Evolutionary conservation across 129 eudicot genomes (phyloP).

Genomic region (Tagetes patula): DNA sequence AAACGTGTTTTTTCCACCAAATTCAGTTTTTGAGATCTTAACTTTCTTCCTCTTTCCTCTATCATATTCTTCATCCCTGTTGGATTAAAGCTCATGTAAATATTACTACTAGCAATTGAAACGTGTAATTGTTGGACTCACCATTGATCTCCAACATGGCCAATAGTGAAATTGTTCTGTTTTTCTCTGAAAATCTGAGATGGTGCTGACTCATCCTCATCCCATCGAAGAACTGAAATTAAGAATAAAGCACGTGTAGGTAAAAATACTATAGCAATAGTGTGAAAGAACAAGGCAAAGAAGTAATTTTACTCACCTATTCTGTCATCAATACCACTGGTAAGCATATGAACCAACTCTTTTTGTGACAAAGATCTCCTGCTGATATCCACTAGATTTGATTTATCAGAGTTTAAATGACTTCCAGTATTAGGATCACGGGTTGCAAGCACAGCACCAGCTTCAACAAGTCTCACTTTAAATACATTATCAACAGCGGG

Average conservation of each 20-base stretch:
- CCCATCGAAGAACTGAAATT: constrained; percentile 73
- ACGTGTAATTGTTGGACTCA: constrained; percentile 32
- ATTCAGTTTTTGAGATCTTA: constrained; percentile 37
- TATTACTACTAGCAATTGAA: neutral
- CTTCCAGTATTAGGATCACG: constrained; percentile 21
- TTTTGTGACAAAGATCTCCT: constrained; percentile 28
- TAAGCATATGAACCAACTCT: constrained; percentile 54
- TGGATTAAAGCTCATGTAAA: neutral
- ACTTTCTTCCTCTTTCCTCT: constrained; percentile 79
- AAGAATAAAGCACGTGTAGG: neutral
- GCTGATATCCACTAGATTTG: constrained; percentile 4
- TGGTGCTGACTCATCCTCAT: constrained; percentile 37
- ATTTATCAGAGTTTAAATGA: constrained; percentile 22
- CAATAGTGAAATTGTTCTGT: constrained; percentile 39
- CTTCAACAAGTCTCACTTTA: constrained; percentile 30
- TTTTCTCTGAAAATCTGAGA: constrained; percentile 25
- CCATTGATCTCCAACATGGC: constrained; percentile 84
- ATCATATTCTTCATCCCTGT: constrained; percentile 94
- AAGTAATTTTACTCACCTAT: constrained; percentile 42
- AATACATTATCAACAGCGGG: constrained; percentile 26
- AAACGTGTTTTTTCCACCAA: constrained; percentile 69
- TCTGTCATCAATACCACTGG: constrained; percentile 67
- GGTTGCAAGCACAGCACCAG: constrained; percentile 41
- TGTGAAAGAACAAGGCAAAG: neutral
- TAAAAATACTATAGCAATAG: neutral